Conservation (phyloP, 208 protist genomes). For the Endotrypanum monterogeii region DNA sequence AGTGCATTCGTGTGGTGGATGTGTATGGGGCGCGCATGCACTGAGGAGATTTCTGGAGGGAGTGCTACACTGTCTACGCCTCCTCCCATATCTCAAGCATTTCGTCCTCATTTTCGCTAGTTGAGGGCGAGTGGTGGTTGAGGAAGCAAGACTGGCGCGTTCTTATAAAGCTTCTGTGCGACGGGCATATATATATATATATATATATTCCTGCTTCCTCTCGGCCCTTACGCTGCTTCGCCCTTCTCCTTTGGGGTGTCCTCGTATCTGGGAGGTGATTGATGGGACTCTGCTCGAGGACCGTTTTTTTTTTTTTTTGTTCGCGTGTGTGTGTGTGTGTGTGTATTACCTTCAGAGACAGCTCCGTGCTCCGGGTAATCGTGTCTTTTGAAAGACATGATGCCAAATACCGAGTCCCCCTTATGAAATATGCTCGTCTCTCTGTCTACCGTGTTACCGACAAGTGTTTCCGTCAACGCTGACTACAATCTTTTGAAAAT, state of each 20-base stretch:
- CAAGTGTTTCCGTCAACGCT: background rate
- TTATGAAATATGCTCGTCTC: background rate
- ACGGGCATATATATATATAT: too few relatives aligned
- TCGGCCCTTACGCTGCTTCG: too few relatives aligned
- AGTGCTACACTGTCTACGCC: background rate
- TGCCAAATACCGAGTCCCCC: too few relatives aligned
- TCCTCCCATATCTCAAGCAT: background rate
- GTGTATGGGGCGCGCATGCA: too few relatives aligned
- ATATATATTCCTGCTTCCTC: too few relatives aligned
- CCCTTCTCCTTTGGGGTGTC: constrained; percentile 22
- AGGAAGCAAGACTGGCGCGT: too few relatives aligned
- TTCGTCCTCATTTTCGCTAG: constrained; percentile 20
- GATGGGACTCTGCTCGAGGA: too few relatives aligned
- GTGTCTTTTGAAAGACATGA: background rate
- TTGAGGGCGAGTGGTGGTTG: too few relatives aligned
- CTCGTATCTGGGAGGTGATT: too few relatives aligned
- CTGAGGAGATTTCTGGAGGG: too few relatives aligned
- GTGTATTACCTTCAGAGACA: background rate
- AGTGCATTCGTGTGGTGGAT: too few relatives aligned
- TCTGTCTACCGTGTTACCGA: background rate
- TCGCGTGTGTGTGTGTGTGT: background rate
- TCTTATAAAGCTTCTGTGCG: too few relatives aligned
- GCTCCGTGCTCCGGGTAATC: background rate
- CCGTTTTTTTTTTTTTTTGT: constrained; percentile 10
- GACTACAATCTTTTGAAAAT: background rate